Percentiles rank a stretch among this genome's conserved stretches.
Evolutionary conservation across 1,139 yeast genomes (phyloP).

Genomic region (Pneumocystis sp.): DNA sequence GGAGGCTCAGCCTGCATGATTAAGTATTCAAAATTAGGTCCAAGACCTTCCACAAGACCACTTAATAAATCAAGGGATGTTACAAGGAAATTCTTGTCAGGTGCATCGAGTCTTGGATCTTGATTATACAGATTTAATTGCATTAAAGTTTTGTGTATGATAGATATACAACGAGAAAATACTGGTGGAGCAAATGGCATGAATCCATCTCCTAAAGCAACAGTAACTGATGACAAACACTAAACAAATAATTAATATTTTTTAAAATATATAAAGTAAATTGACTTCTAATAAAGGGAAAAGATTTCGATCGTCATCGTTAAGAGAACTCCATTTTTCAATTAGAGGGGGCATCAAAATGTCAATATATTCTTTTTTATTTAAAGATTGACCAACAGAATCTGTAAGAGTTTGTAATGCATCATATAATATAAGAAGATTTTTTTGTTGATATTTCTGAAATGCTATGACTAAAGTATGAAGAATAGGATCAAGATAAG

Average conservation of each 20-base stretch:
- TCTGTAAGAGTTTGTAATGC: slow-evolving; percentile 87
- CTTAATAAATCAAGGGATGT: slow-evolving; percentile 81
- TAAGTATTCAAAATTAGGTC: slow-evolving; percentile 45
- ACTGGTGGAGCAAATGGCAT: slow-evolving; percentile 84
- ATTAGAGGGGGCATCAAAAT: slow-evolving; percentile 66
- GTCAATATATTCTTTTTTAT: slow-evolving; percentile 37
- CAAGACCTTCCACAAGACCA: slow-evolving; percentile 83
- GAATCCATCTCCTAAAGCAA: slow-evolving; percentile 67
- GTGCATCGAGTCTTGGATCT: slow-evolving; percentile 57
- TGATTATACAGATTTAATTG: slow-evolving; percentile 49
- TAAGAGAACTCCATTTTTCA: slow-evolving; percentile 56
- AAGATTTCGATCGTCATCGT: slow-evolving; percentile 65
- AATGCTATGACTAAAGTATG: slow-evolving; percentile 63
- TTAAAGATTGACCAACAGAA: slow-evolving; percentile 35
- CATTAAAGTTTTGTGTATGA: slow-evolving; percentile 53
- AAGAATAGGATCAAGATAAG: slow-evolving; percentile 51
- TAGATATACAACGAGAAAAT: slow-evolving; percentile 62
- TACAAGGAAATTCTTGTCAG: slow-evolving; percentile 81
- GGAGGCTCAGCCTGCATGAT: slow-evolving; percentile 29
- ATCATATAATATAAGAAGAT: slow-evolving; percentile 68
- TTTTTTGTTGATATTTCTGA: slow-evolving; percentile 62
- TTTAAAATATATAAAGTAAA: not conserved
- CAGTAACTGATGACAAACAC: slow-evolving; percentile 83
- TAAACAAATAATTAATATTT: not conserved
- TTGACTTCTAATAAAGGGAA: slow-evolving; percentile 68